phyloP scores from a whole-genome alignment of 1,284 basidiomycete species.

The Marasmius oreades region DNA sequence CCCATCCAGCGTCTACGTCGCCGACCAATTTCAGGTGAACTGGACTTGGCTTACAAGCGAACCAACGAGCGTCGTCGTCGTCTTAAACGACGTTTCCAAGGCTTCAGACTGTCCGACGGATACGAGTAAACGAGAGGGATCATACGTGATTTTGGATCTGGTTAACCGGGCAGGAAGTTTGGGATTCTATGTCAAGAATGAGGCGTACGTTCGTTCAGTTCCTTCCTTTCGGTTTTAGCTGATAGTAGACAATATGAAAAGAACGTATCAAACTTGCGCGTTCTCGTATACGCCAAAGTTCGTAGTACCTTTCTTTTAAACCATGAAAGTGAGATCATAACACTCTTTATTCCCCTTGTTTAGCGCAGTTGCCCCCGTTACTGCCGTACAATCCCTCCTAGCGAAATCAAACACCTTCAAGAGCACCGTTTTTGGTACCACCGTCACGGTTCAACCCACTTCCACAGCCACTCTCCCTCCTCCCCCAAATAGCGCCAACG shows the following conservation, averaged over 20 bases:
- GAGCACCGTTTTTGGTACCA: not conserved
- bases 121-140: not conserved
- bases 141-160: not conserved
- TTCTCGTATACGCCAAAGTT: not conserved
- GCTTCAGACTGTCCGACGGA: not conserved
- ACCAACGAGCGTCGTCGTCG: not conserved
- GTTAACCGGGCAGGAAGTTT: not conserved
- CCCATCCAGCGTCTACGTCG: not conserved
- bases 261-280: constrained; percentile 1
- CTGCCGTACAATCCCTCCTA: not conserved
- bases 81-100: not conserved
- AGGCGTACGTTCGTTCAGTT: not conserved
- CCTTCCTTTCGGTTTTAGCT: too few relatives aligned
- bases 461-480: not conserved
- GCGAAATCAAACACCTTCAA: not conserved
- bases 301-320: not conserved
- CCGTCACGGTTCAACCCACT: not conserved
- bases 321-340: too few relatives aligned
- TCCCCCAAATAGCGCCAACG: not conserved
- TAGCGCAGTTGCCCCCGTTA: not conserved
- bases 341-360: too few relatives aligned
- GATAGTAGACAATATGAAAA: not conserved
- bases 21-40: not conserved
- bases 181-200: not conserved
- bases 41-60: not conserved